phyloP scores from a whole-genome alignment of 2,329 filamentous ascomycete genomes.

The Didymella exigua region DNA sequence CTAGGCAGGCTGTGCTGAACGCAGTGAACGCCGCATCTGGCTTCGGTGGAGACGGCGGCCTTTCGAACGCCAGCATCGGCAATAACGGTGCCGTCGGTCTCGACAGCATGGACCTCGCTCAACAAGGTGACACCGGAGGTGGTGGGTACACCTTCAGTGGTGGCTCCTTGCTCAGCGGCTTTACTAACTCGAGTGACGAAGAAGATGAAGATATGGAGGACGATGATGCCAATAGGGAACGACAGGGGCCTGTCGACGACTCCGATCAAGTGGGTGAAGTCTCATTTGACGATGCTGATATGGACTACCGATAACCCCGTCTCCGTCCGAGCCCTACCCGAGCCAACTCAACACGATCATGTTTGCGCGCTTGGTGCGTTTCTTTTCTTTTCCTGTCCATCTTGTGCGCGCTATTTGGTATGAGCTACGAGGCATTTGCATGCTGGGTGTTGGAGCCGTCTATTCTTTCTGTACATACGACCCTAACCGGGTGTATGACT shows the following conservation, averaged over 20 bases:
- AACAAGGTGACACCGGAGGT: conserved; percentile 69
- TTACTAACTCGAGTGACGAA: conserved; percentile 93
- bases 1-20: conserved; percentile 71
- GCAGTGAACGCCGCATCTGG: conserved; percentile 62
- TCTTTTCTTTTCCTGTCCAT: conserved; percentile 28
- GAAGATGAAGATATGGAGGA: conserved; percentile 94
- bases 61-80: conserved; percentile 81
- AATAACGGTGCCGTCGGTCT: conserved; percentile 62
- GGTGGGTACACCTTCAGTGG: conserved; percentile 76
- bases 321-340: conserved; percentile 20
- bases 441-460: conserved; percentile 15
- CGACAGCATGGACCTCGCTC: conserved; percentile 69
- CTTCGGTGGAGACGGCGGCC: conserved; percentile 56
- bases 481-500: conserved; percentile 34
- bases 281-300: conserved; percentile 66
- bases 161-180: conserved; percentile 81
- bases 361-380: conserved; percentile 48
- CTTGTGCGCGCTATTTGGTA: conserved; percentile 18
- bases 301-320: conserved; percentile 60
- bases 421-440: conserved; percentile 19
- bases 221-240: conserved; percentile 71
- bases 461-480: conserved; percentile 35
- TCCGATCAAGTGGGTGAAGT: conserved; percentile 71
- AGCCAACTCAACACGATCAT: conserved; percentile 38
- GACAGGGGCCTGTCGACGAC: conserved; percentile 55